Evolutionary conservation across 2,329 filamentous ascomycete genomes (phyloP), one percentile per base, ranked within the genome.

Genomic region (Ascochyta pisi): DNA sequence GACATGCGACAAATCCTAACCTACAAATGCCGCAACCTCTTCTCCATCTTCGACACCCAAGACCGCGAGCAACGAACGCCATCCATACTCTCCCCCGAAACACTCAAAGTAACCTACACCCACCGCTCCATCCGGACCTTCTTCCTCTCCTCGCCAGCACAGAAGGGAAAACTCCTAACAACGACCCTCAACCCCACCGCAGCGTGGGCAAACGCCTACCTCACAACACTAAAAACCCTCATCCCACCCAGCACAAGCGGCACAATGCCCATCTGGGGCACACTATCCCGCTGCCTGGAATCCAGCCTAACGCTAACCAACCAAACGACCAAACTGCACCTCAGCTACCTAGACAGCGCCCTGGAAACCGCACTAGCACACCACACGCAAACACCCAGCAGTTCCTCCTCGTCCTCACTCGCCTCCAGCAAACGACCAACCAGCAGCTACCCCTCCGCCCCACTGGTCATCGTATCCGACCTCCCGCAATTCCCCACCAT

Each of bases 121-220:
- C 69, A 73, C 50, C 68, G 67, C 46, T 47, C 51, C 23, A 65
- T 70, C 24, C 60, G 62, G 27, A 55, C 66, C 22, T 69, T 66
- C 50, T 57, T 73, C 24, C 47, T 60, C 27, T 52, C 60, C 1
- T 49, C 61, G 7, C 45, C 58, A 23, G 50, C 62, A 7, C 51
- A 48, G 13, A 55, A 58, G 26, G 47, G 40, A 8, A 60, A 61
- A 35, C 37, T 29, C 16, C 29, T 56, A 4, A 46, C 51, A 4
- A 50, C 54, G 13, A 38, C 42, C 24, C 66, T 70, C 47, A 57
- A 58, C 31, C 40, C 61, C 3, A 53, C 65, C 9, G 40, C 60
- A 24, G 57, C 66, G 29, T 73, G 69, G 69, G 64, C 68, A 4
- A 64, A 65, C 16, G 57, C 67, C 8, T 58, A 64, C 43, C 63